phyloP scores from a whole-genome alignment of 2,329 filamentous ascomycete species.

The Fusarium sp. region DNA sequence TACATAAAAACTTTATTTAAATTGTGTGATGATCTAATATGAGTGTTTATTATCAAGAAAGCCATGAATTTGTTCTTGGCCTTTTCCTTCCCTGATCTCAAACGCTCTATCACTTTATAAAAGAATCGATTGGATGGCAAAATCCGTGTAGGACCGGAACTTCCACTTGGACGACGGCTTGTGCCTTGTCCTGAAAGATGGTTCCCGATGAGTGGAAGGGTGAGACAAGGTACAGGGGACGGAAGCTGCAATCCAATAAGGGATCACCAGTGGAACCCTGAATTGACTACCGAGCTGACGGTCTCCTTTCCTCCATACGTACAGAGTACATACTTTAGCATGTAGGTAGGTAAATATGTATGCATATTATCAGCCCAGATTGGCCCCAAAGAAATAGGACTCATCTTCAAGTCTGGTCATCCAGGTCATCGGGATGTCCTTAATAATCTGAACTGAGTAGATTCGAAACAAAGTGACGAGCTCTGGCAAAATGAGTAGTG shows the following conservation, averaged over 20 bases:
- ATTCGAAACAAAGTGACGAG: slow-evolving; percentile 11
- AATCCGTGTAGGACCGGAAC: slow-evolving; percentile 24
- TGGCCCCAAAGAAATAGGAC: not conserved
- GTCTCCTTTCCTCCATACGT: not conserved
- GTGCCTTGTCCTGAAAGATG: slow-evolving; percentile 21
- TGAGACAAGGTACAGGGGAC: slow-evolving; percentile 25
- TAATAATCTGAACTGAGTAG: not conserved
- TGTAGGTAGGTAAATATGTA: not conserved
- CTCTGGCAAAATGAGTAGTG: not conserved
- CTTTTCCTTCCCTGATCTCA: not conserved
- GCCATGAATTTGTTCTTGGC: not conserved
- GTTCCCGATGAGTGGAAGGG: slow-evolving; percentile 21
- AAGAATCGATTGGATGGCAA: slow-evolving; percentile 11
- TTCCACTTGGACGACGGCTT: slow-evolving; percentile 26
- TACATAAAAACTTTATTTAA: not conserved
- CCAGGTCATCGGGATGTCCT: not conserved
- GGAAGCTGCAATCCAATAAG: slow-evolving; percentile 4
- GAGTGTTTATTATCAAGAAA: not conserved
- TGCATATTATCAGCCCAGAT: slow-evolving; percentile 14
- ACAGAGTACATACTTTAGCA: not conserved
- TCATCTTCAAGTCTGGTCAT: not conserved
- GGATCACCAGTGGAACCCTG: slow-evolving; percentile 16
- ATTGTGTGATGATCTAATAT: not conserved
- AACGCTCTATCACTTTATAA: slow-evolving; percentile 25
- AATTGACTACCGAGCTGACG: slow-evolving; percentile 16